Evolutionary conservation across 352 stramenopile genomes (phyloP).

Genomic region (Phytophthora rubi): DNA sequence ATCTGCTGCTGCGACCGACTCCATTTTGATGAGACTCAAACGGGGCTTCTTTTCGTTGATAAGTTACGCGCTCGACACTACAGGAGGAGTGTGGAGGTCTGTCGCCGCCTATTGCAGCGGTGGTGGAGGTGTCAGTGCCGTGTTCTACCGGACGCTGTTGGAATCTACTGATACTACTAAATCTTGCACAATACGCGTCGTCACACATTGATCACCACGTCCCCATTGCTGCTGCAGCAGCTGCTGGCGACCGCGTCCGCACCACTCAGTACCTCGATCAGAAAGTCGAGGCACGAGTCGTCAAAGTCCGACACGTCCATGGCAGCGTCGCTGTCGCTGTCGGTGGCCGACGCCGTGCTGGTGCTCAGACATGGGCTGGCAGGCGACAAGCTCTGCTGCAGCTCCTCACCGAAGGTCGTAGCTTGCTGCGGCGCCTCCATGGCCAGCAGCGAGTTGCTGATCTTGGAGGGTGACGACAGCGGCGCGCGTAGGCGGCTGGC

Average conservation of each 20-base stretch:
- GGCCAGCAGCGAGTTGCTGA: conserved; percentile 23
- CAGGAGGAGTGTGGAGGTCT: neutral
- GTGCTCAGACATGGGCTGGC: conserved; percentile 26
- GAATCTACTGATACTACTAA: conserved; percentile 7
- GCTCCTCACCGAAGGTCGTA: conserved; percentile 30
- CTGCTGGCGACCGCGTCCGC: neutral
- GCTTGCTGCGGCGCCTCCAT: conserved; percentile 1
- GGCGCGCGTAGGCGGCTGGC: conserved; percentile 28
- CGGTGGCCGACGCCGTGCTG: conserved; percentile 9
- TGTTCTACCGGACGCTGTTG: conserved; percentile 21
- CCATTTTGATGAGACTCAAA: neutral
- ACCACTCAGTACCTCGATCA: conserved; percentile 45
- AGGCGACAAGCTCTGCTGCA: conserved; percentile 12
- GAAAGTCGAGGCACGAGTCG: conserved; percentile 49
- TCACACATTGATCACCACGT: conserved; percentile 34
- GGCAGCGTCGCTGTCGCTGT: conserved; percentile 21
- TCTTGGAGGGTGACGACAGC: conserved; percentile 36
- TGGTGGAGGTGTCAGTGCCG: neutral
- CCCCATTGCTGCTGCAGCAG: conserved; percentile 3
- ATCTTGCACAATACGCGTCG: conserved; percentile 6
- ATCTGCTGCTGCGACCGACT: neutral
- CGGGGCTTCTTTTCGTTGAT: neutral
- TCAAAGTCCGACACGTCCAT: conserved; percentile 48
- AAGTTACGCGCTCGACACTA: neutral
- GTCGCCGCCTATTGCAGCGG: neutral